Evolutionary conservation across 1,284 basidiomycete species (phyloP).

Genomic region (Cystobasidium slooffiae): DNA sequence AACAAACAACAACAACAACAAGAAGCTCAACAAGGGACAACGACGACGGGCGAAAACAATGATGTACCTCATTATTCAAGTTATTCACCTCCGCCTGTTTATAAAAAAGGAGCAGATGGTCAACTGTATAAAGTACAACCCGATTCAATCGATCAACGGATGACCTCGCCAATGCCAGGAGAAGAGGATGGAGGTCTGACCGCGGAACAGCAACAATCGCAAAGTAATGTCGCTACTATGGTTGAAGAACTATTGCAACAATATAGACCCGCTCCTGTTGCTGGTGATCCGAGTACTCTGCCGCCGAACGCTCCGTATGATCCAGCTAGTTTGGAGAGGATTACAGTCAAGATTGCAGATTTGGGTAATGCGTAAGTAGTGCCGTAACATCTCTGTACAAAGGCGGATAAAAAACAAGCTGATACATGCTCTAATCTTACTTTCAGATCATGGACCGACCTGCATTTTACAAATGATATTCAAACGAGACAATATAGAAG

Average conservation of each 20-base stretch:
- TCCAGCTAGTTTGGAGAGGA: conserved; percentile 71
- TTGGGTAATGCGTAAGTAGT: conserved; percentile 62
- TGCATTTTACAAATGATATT: conserved; percentile 93
- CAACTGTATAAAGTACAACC: conserved; percentile 2
- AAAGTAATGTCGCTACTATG: conserved; percentile 13
- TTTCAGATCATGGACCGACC: conserved; percentile 69
- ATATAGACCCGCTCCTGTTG: conserved; percentile 59
- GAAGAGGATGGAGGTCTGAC: not conserved
- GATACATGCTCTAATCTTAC: conserved; percentile 61
- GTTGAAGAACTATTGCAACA: conserved; percentile 45
- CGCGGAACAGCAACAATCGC: conserved; percentile 47
- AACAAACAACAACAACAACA: conserved; percentile 23
- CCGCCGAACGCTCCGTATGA: conserved; percentile 63
- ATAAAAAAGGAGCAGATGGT: conserved; percentile 31
- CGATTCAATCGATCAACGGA: conserved; percentile 15
- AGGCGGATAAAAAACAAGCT: not conserved
- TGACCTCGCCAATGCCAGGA: conserved; percentile 21
- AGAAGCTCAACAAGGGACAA: not conserved
- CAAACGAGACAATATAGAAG: conserved; percentile 97
- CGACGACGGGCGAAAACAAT: not conserved
- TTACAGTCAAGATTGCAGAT: conserved; percentile 99
- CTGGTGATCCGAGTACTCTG: conserved; percentile 63
- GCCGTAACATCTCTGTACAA: not conserved
- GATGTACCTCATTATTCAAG: conserved; percentile 3
- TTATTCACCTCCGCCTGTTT: conserved; percentile 20